Base-by-base conservation (phyloP, 1,139 yeast species). In the Kazachstania sp. region DNA sequence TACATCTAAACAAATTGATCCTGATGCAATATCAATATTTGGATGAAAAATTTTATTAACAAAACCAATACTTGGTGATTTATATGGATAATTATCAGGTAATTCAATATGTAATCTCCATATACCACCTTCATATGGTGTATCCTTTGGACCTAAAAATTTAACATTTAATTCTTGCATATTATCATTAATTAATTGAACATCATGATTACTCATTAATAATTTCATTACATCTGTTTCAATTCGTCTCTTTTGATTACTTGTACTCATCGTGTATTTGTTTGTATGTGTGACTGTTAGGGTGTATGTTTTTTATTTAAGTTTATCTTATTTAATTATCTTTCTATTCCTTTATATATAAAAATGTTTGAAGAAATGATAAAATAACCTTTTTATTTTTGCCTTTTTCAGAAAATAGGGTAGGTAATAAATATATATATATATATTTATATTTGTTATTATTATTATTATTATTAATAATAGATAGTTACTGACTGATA, bases 201-300 rank as follows among this genome's bases (percentile, higher is more conserved):
- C 97, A 50, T 88, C 95, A 64, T 83, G 94, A 67, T 87, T 95
- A 69, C 95, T 86, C 95, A 87, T 88, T 70, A 92, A 66, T 43
- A 92, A 74, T 66, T 88, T 94, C 96, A 87, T 90, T 49, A 92
- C 97, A 67, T 92, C 98, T 40, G 95, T 86, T 64, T 90, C 97
- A 58, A 92, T 90, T 56, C 98, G 79, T 71, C 95, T 81, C 62
- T 83, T 86, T 28, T 90, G 84, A 32, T 32, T 32, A 15, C 36
- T 19, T 15, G 19, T 8, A 13, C 18, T 32, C 8, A 13, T n/a
- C 4, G 7, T 32, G 12, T n/a, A 11, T 32, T 3, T 13, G 3
- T 31, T 6, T 31, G 34, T 31, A 6, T 15, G 9, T 32, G 8
- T 32, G 9, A n/a, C n/a, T n/a, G n/a, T n/a, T n/a, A n/a, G n/a